Conservation (phyloP, 352 stramenopile genomes). For the Chrysophaeum taylorii region DNA sequence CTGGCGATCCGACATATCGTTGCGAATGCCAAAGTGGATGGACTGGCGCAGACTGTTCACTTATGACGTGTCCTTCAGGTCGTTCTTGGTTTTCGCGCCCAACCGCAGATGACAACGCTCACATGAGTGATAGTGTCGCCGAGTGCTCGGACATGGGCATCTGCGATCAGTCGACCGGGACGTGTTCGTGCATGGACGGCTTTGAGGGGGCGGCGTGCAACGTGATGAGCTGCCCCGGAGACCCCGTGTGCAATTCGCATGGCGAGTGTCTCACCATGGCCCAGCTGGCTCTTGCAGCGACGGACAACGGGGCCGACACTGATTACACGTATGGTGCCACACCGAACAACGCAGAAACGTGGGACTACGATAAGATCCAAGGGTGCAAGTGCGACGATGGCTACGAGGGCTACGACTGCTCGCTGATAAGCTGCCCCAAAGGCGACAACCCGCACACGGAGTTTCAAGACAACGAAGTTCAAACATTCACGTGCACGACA, state of each 20-base stretch:
- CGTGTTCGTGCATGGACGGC: constrained; percentile 66
- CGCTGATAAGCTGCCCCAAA: constrained; percentile 55
- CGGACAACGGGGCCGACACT: constrained; percentile 43
- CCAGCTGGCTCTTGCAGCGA: constrained; percentile 25
- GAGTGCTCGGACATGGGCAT: constrained; percentile 69
- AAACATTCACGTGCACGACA: constrained; percentile 63
- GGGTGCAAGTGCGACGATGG: constrained; percentile 72
- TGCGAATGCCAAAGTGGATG: constrained; percentile 70
- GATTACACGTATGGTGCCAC: constrained; percentile 47
- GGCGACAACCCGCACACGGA: constrained; percentile 61
- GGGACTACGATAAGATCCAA: constrained; percentile 53
- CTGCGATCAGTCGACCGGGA: constrained; percentile 58
- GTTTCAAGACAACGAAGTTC: constrained; percentile 55
- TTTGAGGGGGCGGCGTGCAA: constrained; percentile 67
- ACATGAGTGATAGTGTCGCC: constrained; percentile 48
- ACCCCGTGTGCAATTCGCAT: constrained; percentile 33
- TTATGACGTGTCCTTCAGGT: constrained; percentile 55
- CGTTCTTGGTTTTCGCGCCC: constrained; percentile 52
- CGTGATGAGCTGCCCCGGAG: constrained; percentile 39
- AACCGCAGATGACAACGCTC: constrained; percentile 28
- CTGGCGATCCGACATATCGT: constrained; percentile 33
- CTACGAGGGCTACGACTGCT: constrained; percentile 70
- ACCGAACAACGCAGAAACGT: constrained; percentile 49
- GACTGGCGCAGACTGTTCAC: constrained; percentile 65
- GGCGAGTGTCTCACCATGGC: constrained; percentile 39